Evolutionary conservation across 805 yeast species (phyloP).

Genomic region (Sungouiella blattae): DNA sequence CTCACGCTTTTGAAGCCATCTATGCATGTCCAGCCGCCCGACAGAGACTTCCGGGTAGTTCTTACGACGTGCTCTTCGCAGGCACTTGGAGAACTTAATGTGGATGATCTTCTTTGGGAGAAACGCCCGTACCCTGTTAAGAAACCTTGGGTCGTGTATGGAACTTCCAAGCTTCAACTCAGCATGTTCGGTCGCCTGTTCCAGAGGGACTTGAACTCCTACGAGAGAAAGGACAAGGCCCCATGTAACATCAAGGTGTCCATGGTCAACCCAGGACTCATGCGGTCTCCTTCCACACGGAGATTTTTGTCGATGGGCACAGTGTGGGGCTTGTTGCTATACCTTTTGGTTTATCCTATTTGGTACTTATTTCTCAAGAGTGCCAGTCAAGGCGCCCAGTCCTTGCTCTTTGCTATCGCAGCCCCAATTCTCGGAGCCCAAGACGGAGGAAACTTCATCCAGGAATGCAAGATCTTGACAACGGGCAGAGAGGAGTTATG

Average conservation of each 20-base stretch:
- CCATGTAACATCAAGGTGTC: conserved; percentile 68
- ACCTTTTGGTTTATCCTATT: conserved; percentile 71
- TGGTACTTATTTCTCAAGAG: conserved; percentile 81
- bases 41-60: conserved; percentile 84
- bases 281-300: conserved; percentile 84
- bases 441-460: conserved; percentile 66
- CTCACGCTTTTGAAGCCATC: conserved; percentile 80
- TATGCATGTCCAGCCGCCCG: conserved; percentile 86
- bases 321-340: conserved; percentile 53
- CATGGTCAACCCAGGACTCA: conserved; percentile 86
- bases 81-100: conserved; percentile 64
- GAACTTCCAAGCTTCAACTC: conserved; percentile 75
- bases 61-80: conserved; percentile 78
- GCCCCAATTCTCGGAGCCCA: conserved; percentile 65
- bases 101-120: conserved; percentile 63
- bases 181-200: conserved; percentile 74
- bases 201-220: conserved; percentile 59
- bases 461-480: conserved; percentile 62
- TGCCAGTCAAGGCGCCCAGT: conserved; percentile 76
- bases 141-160: conserved; percentile 73
- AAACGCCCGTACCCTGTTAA: conserved; percentile 52
- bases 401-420: conserved; percentile 62
- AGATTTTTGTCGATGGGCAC: conserved; percentile 77
- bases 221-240: conserved; percentile 67
- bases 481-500: conserved; percentile 60